Conservation (phyloP, 2,329 filamentous ascomycete species). For the Penicillium sp. region DNA sequence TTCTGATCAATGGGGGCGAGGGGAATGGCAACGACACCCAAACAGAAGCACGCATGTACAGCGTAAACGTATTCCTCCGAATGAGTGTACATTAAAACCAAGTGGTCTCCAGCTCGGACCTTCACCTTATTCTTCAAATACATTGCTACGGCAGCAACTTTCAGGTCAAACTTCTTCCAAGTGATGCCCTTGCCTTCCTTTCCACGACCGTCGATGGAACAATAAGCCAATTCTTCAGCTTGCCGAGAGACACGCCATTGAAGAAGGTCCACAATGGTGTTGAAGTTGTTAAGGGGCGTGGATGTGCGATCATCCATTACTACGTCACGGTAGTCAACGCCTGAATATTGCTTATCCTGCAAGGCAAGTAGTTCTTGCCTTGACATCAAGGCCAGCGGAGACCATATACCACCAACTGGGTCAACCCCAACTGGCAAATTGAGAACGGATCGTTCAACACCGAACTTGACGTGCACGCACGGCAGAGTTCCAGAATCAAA, state of each 20-base stretch:
- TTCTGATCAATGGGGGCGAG: constrained; percentile 93
- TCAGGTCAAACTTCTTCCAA: constrained; percentile 97
- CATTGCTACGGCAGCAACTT: constrained; percentile 84
- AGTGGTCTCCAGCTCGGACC: constrained; percentile 74
- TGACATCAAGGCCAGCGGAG: constrained; percentile 67
- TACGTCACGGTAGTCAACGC: constrained; percentile 96
- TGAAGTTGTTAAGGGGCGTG: constrained; percentile 91
- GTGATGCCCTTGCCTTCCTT: constrained; percentile 95
- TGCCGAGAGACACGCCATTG: constrained; percentile 96
- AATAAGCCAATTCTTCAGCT: constrained; percentile 85
- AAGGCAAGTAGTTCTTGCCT: constrained; percentile 70
- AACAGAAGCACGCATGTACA: constrained; percentile 84
- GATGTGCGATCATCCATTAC: constrained; percentile 97
- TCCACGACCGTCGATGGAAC: constrained; percentile 86
- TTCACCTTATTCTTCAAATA: constrained; percentile 96
- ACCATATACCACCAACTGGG: constrained; percentile 93
- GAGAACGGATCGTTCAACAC: constrained; percentile 86
- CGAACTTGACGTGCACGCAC: constrained; percentile 98
- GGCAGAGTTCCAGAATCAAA: constrained; percentile 84
- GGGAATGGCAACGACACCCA: constrained; percentile 79
- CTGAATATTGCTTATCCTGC: constrained; percentile 95
- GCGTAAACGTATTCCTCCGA: constrained; percentile 96
- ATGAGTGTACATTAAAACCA: constrained; percentile 97
- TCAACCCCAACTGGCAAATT: constrained; percentile 92
- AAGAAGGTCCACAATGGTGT: constrained; percentile 88